A percentile compares a stretch with the other conserved stretches of the same genome.
Conservation (phyloP, 2,329 filamentous ascomycete genomes). For the Aspergillus costaricaensis region DNA sequence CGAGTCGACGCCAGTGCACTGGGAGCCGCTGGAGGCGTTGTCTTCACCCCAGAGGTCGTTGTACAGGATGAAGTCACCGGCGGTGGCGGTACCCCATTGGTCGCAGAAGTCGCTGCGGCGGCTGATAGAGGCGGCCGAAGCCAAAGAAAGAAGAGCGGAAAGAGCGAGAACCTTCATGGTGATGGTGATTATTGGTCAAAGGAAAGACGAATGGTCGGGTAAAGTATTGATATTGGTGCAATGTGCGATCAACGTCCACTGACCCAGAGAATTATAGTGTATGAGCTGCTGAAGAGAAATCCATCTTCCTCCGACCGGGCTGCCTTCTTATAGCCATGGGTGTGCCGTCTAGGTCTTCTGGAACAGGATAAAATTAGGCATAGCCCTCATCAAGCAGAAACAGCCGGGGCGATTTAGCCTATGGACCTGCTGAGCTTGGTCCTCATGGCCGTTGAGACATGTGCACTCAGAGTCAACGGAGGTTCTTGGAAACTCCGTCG, state of each 20-base stretch:
- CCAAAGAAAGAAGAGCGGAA: conserved; percentile 24
- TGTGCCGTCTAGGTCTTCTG: not conserved
- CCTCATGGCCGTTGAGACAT: not conserved
- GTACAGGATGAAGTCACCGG: conserved; percentile 52
- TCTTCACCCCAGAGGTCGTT: conserved; percentile 55
- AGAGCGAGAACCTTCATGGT: conserved; percentile 33
- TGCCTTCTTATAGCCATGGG: conserved; percentile 1
- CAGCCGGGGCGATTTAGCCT: conserved; percentile 4
- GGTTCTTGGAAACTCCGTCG: not conserved
- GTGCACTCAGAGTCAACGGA: conserved; percentile 1
- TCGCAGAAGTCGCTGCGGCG: conserved; percentile 43
- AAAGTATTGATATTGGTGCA: not conserved
- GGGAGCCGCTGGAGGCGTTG: conserved; percentile 39
- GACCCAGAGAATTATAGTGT: not conserved
- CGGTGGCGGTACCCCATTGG: conserved; percentile 41
- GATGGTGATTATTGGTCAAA: conserved; percentile 7
- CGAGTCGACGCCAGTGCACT: conserved; percentile 48
- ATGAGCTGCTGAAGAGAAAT: conserved; percentile 4
- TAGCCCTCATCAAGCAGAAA: conserved; percentile 9
- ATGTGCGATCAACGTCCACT: conserved; percentile 11
- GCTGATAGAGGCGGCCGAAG: conserved; percentile 28
- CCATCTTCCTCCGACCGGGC: not conserved
- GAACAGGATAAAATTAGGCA: conserved; percentile 2
- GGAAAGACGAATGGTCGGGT: conserved; percentile 3
- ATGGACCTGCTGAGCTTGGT: not conserved